Evolutionary conservation across 257 asterid genomes (phyloP), one percentile per base, ranked within the genome.

Genomic region (Capsicum baccatum): DNA sequence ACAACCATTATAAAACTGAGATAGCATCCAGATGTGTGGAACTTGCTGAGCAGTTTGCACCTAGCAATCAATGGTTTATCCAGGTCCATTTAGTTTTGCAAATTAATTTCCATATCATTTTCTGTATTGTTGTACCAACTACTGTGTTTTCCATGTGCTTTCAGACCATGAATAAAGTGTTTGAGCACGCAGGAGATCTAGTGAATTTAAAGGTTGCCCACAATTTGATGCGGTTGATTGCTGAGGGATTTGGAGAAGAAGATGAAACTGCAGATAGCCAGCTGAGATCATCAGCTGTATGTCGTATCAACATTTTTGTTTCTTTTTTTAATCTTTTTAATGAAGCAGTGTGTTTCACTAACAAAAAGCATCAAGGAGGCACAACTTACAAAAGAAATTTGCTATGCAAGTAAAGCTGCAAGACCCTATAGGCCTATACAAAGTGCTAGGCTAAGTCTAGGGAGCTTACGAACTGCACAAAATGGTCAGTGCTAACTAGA

Each of bases 11-110:
- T 89, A 95, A 95, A 93, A 95, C 98, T 52, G 99, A 97, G 92
- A 97, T 97, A 87, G 99, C 99, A 84, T 97, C 99, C 84, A 93
- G 98, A 89, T 95, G 98, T 86, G 97, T 97, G 82, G 99, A 97
- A 87, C 98, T 97, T 85, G 99, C 97, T 5, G 99, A 97, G 86
- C 99, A 97, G 87, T 97, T 95, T 70, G 98, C 99, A 48, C 98
- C 98, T 58, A 97, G 98, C 94, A 97, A 97, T 91, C 96, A 91
- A 81, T 97, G 99, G 99, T 97, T 97, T 91, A 95, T 95, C 87
- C 95, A 92, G 99, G 99, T 96, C 68, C 84, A 84, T 85, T 86
- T 71, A 16, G 59, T 74, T 63, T 44, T 85, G 79, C 48, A 35
- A 70, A 42, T 69, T 39, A 52, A 8, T 4, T 13, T 26, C 8